Evolutionary conservation across 495 filamentous ascomycete genomes (phyloP), one percentile per base, ranked within the genome.

Genomic region (Lasiosphaeria ovina): DNA sequence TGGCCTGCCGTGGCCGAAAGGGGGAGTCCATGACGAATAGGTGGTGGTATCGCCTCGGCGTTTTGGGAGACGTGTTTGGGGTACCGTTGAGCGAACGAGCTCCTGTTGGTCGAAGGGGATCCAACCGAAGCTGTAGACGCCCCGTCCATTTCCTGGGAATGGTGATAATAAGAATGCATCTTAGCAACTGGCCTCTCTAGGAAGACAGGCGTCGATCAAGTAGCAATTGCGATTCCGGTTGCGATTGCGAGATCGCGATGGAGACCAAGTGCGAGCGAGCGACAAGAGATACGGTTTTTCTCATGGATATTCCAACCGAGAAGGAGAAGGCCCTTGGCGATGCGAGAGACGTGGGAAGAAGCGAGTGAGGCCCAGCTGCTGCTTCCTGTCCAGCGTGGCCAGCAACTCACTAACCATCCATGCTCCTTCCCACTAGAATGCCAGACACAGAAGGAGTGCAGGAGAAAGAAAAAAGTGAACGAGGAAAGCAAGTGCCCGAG

Each of bases 1-100:
- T 69, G 63, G 6, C 64, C 62, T 31, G 58, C 62, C 2, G 65
- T 68, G 4, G 66, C 50, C 11, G 65, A 56, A 4, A 47, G 51
- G n/a, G 64, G 55, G 44, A 70, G 40, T 16, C 55, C 55, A n/a
- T 32, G 35, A 12, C 53, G 16, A 35, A 31, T 4, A 31, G 53
- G 10, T 12, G 56, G 35, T 50, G 17, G 52, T 24, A 17, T 32
- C 33, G 17, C 17, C 32, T 61, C 57, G 32, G 45, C 50, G 38
- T 54, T 44, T 36, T 58, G 60, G n/a, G 42, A 47, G 2, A 35
- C 60, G 24, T 47, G 57, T n/a, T n/a, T 44, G 8, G 51, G 45
- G 12, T n/a, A 44, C 35, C 31, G 49, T 17, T 40, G 50, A 38
- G 40, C 17, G 44, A 52, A 67, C 31, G 54, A 51, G 49, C 53